A percentile compares a stretch with the other conserved stretches of the same genome.
Evolutionary conservation across 495 filamentous ascomycete genomes (phyloP).

Genomic region (Daldinia childiae): DNA sequence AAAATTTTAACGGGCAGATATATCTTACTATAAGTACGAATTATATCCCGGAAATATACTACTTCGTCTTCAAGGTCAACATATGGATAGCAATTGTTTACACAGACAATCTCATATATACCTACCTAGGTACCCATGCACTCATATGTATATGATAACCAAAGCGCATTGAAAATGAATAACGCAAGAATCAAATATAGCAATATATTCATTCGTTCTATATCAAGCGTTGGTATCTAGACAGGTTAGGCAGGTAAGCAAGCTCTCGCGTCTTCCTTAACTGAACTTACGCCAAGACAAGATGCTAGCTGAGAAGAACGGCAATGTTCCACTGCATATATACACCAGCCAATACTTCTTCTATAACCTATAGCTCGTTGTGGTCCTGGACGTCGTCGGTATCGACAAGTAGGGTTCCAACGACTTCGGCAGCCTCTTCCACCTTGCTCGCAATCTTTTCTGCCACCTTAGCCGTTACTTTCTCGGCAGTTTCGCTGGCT

Average conservation of each 20-base stretch:
- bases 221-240: neutral
- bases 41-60: neutral
- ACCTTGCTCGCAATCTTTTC: constrained; percentile 57
- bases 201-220: neutral
- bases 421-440: constrained; percentile 56
- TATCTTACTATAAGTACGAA: neutral
- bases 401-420: constrained; percentile 56
- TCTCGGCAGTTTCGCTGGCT: constrained; percentile 48
- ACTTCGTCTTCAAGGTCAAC: neutral
- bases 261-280: neutral
- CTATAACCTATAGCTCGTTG: constrained; percentile 58
- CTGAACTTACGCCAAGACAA: neutral
- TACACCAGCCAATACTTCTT: neutral
- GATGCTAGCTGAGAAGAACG: neutral
- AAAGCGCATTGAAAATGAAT: neutral
- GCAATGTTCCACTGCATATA: neutral
- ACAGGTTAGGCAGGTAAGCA: neutral
- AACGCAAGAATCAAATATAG: neutral
- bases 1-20: neutral
- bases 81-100: neutral
- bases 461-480: constrained; percentile 50
- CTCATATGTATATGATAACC: neutral
- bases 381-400: constrained; percentile 63
- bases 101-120: neutral
- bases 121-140: neutral